A percentile compares a stretch with the other conserved stretches of the same genome.
phyloP scores from a whole-genome alignment of 2,329 filamentous ascomycete genomes.

The Aschersonia sp. region DNA sequence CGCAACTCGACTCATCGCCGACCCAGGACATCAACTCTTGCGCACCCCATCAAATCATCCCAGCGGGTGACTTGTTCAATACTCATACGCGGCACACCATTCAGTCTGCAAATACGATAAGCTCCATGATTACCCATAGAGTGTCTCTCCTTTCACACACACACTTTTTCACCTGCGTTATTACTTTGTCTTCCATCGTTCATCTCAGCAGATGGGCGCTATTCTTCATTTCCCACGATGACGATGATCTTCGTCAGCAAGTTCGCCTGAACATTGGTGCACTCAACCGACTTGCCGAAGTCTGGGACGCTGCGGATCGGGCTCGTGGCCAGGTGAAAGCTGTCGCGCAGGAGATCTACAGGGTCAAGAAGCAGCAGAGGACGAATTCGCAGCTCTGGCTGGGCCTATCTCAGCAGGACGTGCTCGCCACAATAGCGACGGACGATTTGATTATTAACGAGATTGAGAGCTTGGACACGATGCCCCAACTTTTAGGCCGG shows the following conservation, averaged over 20 bases:
- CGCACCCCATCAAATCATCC: constrained; percentile 41
- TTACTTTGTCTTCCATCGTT: constrained; percentile 67
- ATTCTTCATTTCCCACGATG: constrained; percentile 43
- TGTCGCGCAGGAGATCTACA: constrained; percentile 65
- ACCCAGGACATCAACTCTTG: constrained; percentile 49
- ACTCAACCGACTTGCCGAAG: constrained; percentile 50
- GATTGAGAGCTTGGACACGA: constrained; percentile 25
- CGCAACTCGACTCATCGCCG: constrained; percentile 53
- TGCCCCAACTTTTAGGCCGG: constrained; percentile 9
- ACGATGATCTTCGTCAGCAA: constrained; percentile 56
- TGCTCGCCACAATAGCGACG: constrained; percentile 37
- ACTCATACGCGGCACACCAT: constrained; percentile 70
- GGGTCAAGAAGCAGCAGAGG: constrained; percentile 40
- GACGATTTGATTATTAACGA: constrained; percentile 46
- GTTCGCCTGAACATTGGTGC: constrained; percentile 69
- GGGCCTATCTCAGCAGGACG: constrained; percentile 38
- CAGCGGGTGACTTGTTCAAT: constrained; percentile 38
- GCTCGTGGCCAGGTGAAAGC: constrained; percentile 61
- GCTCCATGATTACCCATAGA: constrained; percentile 59
- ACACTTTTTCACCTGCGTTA: constrained; percentile 71
- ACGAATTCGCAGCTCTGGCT: constrained; percentile 39
- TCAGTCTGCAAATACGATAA: constrained; percentile 64
- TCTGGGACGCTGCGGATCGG: constrained; percentile 59
- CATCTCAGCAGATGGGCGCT: constrained; percentile 68
- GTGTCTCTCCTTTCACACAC: constrained; percentile 59